phyloP scores from a whole-genome alignment of 202 grass and related monocot species.

The Panicum virgatum region DNA sequence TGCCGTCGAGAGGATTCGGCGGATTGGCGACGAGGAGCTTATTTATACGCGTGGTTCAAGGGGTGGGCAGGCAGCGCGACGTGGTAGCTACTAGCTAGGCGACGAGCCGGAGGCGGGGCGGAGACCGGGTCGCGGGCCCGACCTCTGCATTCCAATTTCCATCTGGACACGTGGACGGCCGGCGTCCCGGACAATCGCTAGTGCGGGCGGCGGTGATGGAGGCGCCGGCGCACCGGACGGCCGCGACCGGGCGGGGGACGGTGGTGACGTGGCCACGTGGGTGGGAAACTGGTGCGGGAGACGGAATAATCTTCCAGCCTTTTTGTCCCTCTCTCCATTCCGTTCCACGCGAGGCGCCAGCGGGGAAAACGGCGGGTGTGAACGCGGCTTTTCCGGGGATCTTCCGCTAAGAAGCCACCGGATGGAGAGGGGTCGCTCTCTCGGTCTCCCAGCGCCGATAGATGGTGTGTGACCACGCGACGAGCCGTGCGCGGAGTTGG shows the following conservation, averaged over 20 bases:
- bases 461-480: neutral
- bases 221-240: neutral
- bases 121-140: conserved; percentile 32
- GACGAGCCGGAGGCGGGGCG: neutral
- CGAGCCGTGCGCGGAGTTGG: neutral
- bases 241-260: conserved; percentile 15
- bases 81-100: conserved; percentile 22
- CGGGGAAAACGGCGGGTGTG: conserved; percentile 26
- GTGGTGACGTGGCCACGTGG: neutral
- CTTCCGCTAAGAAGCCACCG: conserved; percentile 19
- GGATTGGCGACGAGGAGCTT: conserved; percentile 1
- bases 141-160: neutral
- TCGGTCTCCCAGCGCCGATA: neutral
- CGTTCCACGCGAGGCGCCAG: conserved; percentile 5
- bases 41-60: conserved; percentile 20
- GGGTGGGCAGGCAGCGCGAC: neutral
- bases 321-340: neutral
- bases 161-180: conserved; percentile 38
- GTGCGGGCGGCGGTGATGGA: conserved; percentile 32
- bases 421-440: neutral
- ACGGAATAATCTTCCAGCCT: conserved; percentile 26
- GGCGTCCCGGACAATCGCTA: neutral
- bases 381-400: conserved; percentile 43
- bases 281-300: conserved; percentile 21
- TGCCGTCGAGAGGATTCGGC: neutral